Percentiles rank a stretch among this genome's conserved stretches.
phyloP scores from a whole-genome alignment of 2,329 filamentous ascomycete genomes.

The Elsinoe arachidis region DNA sequence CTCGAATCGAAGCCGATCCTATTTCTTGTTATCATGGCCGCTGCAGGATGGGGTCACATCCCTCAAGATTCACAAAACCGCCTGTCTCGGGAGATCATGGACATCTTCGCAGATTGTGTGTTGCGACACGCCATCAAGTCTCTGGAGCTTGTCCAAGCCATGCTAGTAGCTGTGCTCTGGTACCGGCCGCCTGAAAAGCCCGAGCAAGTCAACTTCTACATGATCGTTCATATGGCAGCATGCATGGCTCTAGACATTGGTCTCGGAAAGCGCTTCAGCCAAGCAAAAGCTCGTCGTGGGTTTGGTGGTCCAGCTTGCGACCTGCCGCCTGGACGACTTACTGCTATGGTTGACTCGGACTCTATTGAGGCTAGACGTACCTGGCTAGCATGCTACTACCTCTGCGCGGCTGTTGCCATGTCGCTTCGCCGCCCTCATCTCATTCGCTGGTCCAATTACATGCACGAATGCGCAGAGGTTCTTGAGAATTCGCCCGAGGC shows the following conservation, averaged over 20 bases:
- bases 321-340: conserved; percentile 22
- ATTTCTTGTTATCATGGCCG: conserved; percentile 49
- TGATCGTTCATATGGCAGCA: conserved; percentile 70
- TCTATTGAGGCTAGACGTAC: conserved; percentile 50
- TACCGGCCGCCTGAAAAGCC: conserved; percentile 76
- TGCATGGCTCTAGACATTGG: conserved; percentile 80
- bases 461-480: conserved; percentile 53
- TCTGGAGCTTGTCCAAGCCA: conserved; percentile 70
- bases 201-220: conserved; percentile 84
- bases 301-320: conserved; percentile 28
- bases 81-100: conserved; percentile 62
- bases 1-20: conserved; percentile 51
- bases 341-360: conserved; percentile 36
- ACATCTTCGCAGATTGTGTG: conserved; percentile 63
- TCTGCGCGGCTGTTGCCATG: conserved; percentile 51
- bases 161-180: conserved; percentile 71
- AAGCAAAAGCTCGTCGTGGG: conserved; percentile 28
- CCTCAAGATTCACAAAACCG: conserved; percentile 49
- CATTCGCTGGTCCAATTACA: conserved; percentile 53
- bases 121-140: conserved; percentile 71
- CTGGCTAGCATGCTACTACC: conserved; percentile 54
- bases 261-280: conserved; percentile 51
- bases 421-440: conserved; percentile 50
- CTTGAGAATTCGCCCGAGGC: conserved; percentile 49
- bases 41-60: conserved; percentile 44